Conservation (phyloP, 2,329 filamentous ascomycete genomes). For the Juglanconis juglandina region DNA sequence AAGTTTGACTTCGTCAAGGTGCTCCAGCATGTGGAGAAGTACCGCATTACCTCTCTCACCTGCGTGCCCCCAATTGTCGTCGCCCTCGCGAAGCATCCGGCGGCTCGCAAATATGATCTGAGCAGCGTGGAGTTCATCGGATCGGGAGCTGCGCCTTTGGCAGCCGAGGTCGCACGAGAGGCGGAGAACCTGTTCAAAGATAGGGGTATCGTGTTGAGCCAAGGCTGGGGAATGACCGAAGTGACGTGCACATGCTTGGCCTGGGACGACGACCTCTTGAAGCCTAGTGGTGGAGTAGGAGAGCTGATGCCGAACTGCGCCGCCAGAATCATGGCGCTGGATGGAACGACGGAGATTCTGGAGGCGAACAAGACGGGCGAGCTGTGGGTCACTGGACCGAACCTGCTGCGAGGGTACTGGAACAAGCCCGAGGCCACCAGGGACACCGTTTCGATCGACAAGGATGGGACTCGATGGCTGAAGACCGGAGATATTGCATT, state of each 20-base stretch:
- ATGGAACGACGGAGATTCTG: constrained; percentile 50
- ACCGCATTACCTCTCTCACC: constrained; percentile 62
- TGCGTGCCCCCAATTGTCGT: constrained; percentile 76
- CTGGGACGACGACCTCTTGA: constrained; percentile 46
- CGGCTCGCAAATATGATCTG: constrained; percentile 63
- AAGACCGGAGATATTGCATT: constrained; percentile 73
- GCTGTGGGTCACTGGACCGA: constrained; percentile 70
- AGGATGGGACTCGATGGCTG: constrained; percentile 59
- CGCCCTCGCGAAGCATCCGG: constrained; percentile 67
- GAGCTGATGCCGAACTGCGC: constrained; percentile 67
- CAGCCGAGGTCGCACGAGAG: constrained; percentile 53
- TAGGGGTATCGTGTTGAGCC: constrained; percentile 40
- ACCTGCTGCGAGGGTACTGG: constrained; percentile 76
- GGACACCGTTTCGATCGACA: constrained; percentile 48
- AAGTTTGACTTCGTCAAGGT: constrained; percentile 73
- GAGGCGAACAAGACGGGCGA: constrained; percentile 59
- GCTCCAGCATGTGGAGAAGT: constrained; percentile 64
- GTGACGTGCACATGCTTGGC: constrained; percentile 66
- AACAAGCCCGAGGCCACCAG: constrained; percentile 63
- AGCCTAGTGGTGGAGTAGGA: constrained; percentile 51
- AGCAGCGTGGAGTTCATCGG: constrained; percentile 58
- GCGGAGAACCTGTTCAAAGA: constrained; percentile 53
- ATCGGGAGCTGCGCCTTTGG: constrained; percentile 68
- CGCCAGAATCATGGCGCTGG: constrained; percentile 61
- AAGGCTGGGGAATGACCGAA: constrained; percentile 90